Percentiles rank a stretch among this genome's conserved stretches.
These are phyloP conservation scores for Gonapodya sp. DNA, from an alignment of 192 early-diverging fungal genomes.

Conservation along the genomic window DNA sequence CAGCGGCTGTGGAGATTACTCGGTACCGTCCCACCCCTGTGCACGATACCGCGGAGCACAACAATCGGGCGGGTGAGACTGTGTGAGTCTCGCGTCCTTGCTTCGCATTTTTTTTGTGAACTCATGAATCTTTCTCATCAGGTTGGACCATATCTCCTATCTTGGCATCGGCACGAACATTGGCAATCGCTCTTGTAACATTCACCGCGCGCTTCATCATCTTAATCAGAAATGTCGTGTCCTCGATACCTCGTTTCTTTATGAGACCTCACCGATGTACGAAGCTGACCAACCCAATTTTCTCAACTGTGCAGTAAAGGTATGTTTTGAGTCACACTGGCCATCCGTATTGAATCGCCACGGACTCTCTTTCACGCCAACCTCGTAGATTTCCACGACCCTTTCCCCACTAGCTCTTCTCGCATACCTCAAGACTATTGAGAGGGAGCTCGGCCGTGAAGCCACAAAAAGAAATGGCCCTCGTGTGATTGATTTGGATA, in stretches of 20 bases:
- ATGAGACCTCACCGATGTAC: constrained; percentile 97
- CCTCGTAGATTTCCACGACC: constrained; percentile 60
- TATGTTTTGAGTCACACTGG: constrained; percentile 15
- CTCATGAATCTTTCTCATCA: constrained; percentile 8
- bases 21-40: constrained; percentile 32
- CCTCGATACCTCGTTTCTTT: constrained; percentile 88
- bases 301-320: constrained; percentile 80
- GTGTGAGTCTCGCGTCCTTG: no score
- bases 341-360: constrained; percentile 6
- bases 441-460: constrained; percentile 69
- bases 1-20: constrained; percentile 84
- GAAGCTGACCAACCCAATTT: constrained; percentile 81
- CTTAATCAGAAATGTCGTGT: constrained; percentile 31
- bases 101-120: no score
- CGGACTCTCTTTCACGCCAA: no score
- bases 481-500: constrained; percentile 90
- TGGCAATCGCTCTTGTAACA: constrained; percentile 70
- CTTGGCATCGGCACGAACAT: constrained; percentile 87
- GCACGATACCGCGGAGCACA: neutral
- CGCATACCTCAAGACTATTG: constrained; percentile 70
- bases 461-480: constrained; percentile 71
- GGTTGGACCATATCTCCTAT: constrained; percentile 50
- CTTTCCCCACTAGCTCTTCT: constrained; percentile 67
- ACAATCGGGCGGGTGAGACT: neutral
- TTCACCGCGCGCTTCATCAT: constrained; percentile 57